Base-by-base conservation (phyloP, 345 rosid species). In the Raphanus sativus region DNA sequence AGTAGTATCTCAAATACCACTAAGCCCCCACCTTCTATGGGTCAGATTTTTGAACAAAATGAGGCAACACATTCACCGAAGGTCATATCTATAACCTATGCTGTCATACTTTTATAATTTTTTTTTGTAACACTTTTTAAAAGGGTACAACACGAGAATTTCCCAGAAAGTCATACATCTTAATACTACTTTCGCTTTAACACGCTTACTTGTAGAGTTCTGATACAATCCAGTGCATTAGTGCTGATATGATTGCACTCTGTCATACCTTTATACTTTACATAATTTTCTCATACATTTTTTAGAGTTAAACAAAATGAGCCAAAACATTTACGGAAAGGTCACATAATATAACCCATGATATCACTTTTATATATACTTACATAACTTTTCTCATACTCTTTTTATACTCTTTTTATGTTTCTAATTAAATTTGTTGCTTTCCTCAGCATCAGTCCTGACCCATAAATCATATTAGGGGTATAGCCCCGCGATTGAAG, bases 71-170 rank as follows among this genome's bases (percentile, higher is more conserved):
- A 63, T 32, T n/a, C n/a, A 61, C 65, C 38, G 38, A 60, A 60
- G 64, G 64, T 60, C 34, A 60, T 13, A 56, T 21, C 3, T 61
- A 61, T 61, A 29, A 62, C 40, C 65, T 40, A 62, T 62, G 40
- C 7, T 6, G 4, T n/a, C n/a, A n/a, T n/a, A n/a, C n/a, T n/a
- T n/a, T n/a, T n/a, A n/a, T n/a, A n/a, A n/a, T n/a, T n/a, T n/a
- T n/a, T n/a, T n/a, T n/a, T n/a, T n/a, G n/a, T n/a, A n/a, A n/a
- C n/a, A n/a, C n/a, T n/a, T n/a, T n/a, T n/a, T n/a, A n/a, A n/a
- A n/a, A n/a, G n/a, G n/a, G n/a, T n/a, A n/a, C n/a, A n/a, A n/a
- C n/a, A n/a, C n/a, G n/a, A n/a, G n/a, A n/a, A n/a, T n/a, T n/a
- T n/a, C n/a, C n/a, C n/a, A n/a, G n/a, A n/a, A n/a, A n/a, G n/a